These are phyloP conservation scores for Trichosporon sp. DNA, from an alignment of 1,284 basidiomycete genomes.

Conservation along the genomic window DNA sequence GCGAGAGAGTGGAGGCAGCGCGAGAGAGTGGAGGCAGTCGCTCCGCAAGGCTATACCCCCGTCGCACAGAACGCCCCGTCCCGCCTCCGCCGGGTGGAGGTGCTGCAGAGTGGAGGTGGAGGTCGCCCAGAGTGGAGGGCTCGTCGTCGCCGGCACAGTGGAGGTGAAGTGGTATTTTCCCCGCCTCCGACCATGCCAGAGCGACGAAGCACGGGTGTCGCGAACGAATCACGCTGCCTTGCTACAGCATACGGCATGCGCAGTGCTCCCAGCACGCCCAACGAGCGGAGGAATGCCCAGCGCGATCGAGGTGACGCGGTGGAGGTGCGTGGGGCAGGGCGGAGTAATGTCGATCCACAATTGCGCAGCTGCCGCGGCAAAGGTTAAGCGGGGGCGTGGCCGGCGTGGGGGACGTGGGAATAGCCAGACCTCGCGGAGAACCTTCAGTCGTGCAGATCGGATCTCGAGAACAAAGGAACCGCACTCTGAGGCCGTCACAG, in stretches of 20 bases:
- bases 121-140: not conserved
- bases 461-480: not conserved
- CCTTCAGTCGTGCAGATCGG: not conserved
- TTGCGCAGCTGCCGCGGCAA: not conserved
- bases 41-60: not conserved
- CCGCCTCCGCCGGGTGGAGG: no score
- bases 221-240: not conserved
- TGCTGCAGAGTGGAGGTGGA: no score
- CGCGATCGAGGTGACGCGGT: not conserved
- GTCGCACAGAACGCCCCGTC: not conserved
- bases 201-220: no score
- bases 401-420: not conserved
- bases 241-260: no score
- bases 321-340: not conserved
- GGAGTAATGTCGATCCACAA: constrained; percentile 1
- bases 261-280: no score
- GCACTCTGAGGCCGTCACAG: not conserved
- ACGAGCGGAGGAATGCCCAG: not conserved
- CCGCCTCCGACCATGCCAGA: not conserved
- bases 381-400: not conserved
- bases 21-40: not conserved
- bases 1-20: not conserved
- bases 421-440: not conserved
- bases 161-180: not conserved
- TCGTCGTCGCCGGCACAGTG: not conserved